These are phyloP conservation scores for Tripterygium wilfordii DNA, from an alignment of 177 flowering plant genomes.

Conservation along the genomic window DNA sequence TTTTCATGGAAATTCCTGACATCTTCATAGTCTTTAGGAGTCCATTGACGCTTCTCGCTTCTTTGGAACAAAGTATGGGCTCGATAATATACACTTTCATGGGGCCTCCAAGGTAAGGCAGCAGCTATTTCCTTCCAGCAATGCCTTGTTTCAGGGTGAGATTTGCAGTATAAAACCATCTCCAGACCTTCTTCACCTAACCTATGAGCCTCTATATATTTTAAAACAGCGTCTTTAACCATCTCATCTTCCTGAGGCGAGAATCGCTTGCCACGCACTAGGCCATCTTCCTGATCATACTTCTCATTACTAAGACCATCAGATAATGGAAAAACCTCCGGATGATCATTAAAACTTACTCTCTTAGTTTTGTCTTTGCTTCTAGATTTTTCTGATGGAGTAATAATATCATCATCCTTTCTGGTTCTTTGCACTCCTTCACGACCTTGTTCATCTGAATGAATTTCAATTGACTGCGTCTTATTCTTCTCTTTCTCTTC, in stretches of 20 bases:
- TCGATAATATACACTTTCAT: conserved; percentile 29
- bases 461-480: not conserved
- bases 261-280: conserved; percentile 48
- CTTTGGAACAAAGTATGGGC: conserved; percentile 52
- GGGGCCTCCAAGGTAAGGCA: conserved; percentile 51
- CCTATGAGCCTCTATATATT: conserved; percentile 32
- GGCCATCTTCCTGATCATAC: conserved; percentile 5
- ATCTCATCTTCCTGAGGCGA: conserved; percentile 45
- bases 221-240: conserved; percentile 32
- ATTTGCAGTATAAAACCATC: conserved; percentile 34
- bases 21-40: conserved; percentile 37
- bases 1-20: conserved; percentile 23
- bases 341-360: conserved; percentile 37
- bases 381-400: conserved; percentile 8
- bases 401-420: not conserved
- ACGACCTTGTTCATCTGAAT: not conserved
- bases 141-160: conserved; percentile 15
- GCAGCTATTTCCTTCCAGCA: conserved; percentile 58
- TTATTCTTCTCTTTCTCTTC: conserved; percentile 1
- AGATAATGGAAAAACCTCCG: conserved; percentile 35
- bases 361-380: conserved; percentile 16
- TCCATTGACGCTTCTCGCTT: conserved; percentile 39
- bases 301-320: conserved; percentile 5
- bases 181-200: conserved; percentile 53
- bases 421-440: conserved; percentile 1